Conservation (phyloP, 257 asterid genomes). For the Nicotiana noctiflora region DNA sequence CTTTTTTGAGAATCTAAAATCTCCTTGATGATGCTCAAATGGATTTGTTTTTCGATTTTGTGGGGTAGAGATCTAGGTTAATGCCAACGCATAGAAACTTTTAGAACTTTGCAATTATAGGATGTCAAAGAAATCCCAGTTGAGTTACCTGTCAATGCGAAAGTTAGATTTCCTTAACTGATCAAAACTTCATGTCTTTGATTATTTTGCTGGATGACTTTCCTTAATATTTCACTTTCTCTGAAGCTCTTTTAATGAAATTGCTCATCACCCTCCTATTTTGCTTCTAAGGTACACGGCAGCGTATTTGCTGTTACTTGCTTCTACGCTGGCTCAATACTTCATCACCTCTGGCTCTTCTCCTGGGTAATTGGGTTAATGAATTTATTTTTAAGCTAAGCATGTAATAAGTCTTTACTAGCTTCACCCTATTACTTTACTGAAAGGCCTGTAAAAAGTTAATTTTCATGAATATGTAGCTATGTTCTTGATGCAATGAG, state of each 20-base stretch:
- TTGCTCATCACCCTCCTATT: slow-evolving; percentile 7
- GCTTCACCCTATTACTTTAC: slow-evolving; percentile 11
- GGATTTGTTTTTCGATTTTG: neutral
- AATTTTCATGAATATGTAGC: slow-evolving; percentile 31
- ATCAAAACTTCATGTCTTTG: neutral
- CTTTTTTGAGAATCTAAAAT: neutral
- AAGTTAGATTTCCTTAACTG: neutral
- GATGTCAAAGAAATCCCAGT: neutral
- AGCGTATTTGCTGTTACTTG: slow-evolving; percentile 46
- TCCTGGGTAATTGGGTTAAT: slow-evolving; percentile 64
- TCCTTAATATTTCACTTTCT: neutral
- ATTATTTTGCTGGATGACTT: neutral
- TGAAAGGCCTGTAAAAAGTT: slow-evolving; percentile 1
- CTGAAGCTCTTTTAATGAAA: neutral
- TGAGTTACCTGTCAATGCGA: neutral
- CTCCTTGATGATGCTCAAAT: neutral
- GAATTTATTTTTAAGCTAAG: neutral
- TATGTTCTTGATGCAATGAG: slow-evolving; percentile 80
- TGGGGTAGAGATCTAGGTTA: neutral
- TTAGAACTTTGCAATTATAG: neutral
- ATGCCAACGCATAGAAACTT: neutral
- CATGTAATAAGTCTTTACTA: neutral
- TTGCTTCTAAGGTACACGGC: slow-evolving; percentile 53
- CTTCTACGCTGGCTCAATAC: slow-evolving; percentile 76
- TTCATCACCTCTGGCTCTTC: slow-evolving; percentile 76